These are phyloP conservation scores for Leccinum discolor DNA, from an alignment of 1,284 basidiomycete genomes.

Conservation along the genomic window DNA sequence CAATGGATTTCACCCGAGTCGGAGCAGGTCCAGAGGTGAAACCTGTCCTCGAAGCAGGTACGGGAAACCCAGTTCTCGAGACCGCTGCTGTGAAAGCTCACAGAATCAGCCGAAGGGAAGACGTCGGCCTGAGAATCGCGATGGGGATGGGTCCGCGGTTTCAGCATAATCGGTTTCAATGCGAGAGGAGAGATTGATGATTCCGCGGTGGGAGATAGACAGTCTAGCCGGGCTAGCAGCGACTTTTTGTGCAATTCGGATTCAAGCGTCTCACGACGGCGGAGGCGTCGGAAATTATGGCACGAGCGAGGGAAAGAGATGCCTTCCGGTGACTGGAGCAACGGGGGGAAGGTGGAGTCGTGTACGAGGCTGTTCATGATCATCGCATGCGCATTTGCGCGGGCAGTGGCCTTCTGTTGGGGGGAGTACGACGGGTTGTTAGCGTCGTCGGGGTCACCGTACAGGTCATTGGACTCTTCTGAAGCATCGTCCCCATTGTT, in stretches of 20 bases:
- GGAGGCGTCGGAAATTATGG: conserved; percentile 43
- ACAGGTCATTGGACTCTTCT: conserved; percentile 28
- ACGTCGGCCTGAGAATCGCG: conserved; percentile 37
- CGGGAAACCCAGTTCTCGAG: conserved; percentile 67
- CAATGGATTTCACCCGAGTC: conserved; percentile 37
- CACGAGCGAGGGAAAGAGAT: conserved; percentile 67
- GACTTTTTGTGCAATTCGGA: conserved; percentile 50
- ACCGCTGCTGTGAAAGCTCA: conserved; percentile 52
- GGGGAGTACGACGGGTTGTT: conserved; percentile 6
- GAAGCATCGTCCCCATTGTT: conserved; percentile 24
- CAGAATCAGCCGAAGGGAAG: conserved; percentile 39
- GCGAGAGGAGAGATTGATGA: conserved; percentile 51
- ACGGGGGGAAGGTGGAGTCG: conserved; percentile 49
- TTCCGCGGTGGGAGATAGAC: conserved; percentile 46
- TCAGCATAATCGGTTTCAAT: conserved; percentile 35
- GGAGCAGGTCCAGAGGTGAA: conserved; percentile 50
- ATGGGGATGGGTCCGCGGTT: conserved; percentile 5
- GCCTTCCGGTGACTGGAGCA: conserved; percentile 42
- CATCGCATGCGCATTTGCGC: conserved; percentile 33
- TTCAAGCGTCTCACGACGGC: conserved; percentile 42
- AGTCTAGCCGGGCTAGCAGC: conserved; percentile 49
- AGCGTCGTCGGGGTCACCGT: conserved; percentile 20
- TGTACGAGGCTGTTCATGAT: conserved; percentile 43
- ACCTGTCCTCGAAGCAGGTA: conserved; percentile 75
- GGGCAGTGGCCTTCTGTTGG: conserved; percentile 24